phyloP scores from a whole-genome alignment of 176 grass and related monocot species.

The Eragrostis curvula region DNA sequence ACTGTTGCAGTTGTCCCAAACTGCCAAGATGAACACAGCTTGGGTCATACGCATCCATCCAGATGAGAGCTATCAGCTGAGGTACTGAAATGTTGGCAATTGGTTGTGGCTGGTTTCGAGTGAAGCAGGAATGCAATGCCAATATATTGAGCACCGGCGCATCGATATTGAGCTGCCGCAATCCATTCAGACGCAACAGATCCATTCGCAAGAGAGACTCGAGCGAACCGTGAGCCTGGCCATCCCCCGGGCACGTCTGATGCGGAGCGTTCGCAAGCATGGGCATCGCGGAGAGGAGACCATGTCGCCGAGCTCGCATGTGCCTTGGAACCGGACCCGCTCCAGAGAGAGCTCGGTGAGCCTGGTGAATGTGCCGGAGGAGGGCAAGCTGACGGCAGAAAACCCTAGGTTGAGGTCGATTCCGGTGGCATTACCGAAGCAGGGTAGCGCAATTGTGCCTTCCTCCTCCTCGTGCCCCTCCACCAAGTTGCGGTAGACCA shows the following conservation, averaged over 20 bases:
- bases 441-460: background rate
- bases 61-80: too few species aligned
- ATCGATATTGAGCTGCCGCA: background rate
- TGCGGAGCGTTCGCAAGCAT: background rate
- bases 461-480: background rate
- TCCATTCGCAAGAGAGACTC: background rate
- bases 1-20: too few species aligned
- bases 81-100: too few species aligned
- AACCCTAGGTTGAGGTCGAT: background rate
- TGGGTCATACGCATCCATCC: too few species aligned
- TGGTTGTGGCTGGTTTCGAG: background rate
- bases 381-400: background rate
- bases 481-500: background rate
- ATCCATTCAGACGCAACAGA: background rate
- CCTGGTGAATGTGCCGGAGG: background rate
- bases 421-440: background rate
- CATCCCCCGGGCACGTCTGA: background rate
- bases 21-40: too few species aligned
- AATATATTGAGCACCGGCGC: background rate
- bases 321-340: background rate
- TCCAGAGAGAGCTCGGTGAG: background rate
- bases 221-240: background rate
- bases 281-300: background rate
- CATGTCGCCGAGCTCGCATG: background rate
- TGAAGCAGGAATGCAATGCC: rapidly evolving